Evolutionary conservation across 805 yeast species (phyloP), one percentile per base, ranked within the genome.

Genomic region (Lachancea thermotolerans): DNA sequence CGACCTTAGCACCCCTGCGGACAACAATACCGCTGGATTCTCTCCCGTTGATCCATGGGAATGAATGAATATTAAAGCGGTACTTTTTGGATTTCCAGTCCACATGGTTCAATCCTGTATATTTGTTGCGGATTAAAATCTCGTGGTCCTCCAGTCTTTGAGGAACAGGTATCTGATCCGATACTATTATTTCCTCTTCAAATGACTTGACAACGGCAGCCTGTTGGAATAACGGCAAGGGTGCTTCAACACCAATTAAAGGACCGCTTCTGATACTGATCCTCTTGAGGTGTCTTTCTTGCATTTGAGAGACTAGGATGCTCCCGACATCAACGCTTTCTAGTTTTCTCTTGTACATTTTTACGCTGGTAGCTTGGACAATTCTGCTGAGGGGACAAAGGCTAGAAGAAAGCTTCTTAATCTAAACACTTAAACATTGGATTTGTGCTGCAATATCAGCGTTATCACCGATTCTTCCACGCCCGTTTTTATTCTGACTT

Each of bases 11-110:
- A 2, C 76, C 75, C 7, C 54, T 44, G 31, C 64, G 57, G 7
- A 62, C 65, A 2, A 73, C 65, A 7, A 60, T 44, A 0, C 78
- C 78, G 18, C 72, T 64, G 37, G 70, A 61, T 51, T 73, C 78
- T 32, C 78, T 58, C 12, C 78, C 78, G 53, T 71, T 73, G 39
- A 73, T 60, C 77, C 78, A 73, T 9, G 78, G 78, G 46, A 72
- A 71, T 11, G 70, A 65, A 49, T 72, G 68, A 8, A 73, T 65
- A 17, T 74, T 75, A 57, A 73, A 73, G 35, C 63, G 60, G 49
- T 67, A 73, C 44, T 68, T 70, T 41, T 70, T 69, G 7, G 73
- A 71, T 52, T 73, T 73, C 78, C 78, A 73, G 51, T 73, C 78
- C 29, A 73, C 64, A 9, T 75, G 78, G 49, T 73, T 73, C 35